Evolutionary conservation across 345 rosid genomes (phyloP).

Genomic region (Microcos paniculata): DNA sequence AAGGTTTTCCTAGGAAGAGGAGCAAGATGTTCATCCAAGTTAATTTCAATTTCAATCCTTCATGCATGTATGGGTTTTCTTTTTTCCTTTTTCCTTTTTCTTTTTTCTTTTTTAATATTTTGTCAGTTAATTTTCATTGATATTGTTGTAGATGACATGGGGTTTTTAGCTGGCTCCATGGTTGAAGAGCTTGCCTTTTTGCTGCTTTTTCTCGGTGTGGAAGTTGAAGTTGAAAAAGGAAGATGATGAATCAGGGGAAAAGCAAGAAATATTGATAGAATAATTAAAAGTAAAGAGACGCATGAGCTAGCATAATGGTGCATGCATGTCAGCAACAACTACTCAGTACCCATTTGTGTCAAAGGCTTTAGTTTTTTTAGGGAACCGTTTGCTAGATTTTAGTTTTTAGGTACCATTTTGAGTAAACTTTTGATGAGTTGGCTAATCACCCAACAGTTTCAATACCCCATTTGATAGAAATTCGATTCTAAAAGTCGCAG

Average conservation of each 20-base stretch:
- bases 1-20: neutral
- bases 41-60: neutral
- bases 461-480: neutral
- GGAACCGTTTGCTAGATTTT: neutral
- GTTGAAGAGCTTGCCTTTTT: neutral
- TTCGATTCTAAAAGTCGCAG: neutral
- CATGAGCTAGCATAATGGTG: neutral
- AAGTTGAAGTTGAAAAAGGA: neutral
- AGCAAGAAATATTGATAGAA: conserved; percentile 1
- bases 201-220: neutral
- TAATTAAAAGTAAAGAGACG: neutral
- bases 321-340: conserved; percentile 4
- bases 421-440: neutral
- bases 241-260: neutral
- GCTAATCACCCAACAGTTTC: neutral
- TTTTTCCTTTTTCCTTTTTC: neutral
- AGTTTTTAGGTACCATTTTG: too few relatives aligned
- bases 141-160: neutral
- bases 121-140: neutral
- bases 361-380: neutral
- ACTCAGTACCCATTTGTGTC: neutral
- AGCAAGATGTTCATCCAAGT: neutral
- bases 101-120: neutral
- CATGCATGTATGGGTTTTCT: neutral
- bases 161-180: neutral